Conservation (phyloP, 164 flowering plant species). For the Berberis vulgaris region DNA sequence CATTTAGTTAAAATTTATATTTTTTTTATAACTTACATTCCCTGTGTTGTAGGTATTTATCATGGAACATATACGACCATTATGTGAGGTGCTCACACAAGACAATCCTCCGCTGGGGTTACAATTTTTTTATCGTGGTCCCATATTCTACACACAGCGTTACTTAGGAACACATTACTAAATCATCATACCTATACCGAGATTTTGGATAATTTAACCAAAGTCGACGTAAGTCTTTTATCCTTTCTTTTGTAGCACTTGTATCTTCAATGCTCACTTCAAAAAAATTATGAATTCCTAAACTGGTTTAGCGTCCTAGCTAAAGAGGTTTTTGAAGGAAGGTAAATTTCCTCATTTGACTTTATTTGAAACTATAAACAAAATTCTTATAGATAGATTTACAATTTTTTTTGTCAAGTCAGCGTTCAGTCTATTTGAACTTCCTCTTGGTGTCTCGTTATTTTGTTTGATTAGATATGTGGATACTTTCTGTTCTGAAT, state of each 20-base stretch:
- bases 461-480: conserved; percentile 1
- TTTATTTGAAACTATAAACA: background rate
- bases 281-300: conserved; percentile 50
- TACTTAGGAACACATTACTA: too few relatives aligned
- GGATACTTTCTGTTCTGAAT: conserved; percentile 3
- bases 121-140: too few relatives aligned
- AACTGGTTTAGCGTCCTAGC: conserved; percentile 61
- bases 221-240: too few relatives aligned
- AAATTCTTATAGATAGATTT: background rate
- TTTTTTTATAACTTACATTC: too few relatives aligned
- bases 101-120: too few relatives aligned
- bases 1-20: too few relatives aligned
- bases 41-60: too few relatives aligned
- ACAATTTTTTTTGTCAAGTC: background rate
- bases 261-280: conserved; percentile 5
- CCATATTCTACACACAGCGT: too few relatives aligned
- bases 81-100: too few relatives aligned
- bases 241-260: background rate
- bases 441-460: background rate
- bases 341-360: conserved; percentile 29
- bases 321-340: conserved; percentile 49
- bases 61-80: too few relatives aligned
- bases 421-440: background rate
- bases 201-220: too few relatives aligned
- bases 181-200: too few relatives aligned